Conservation (phyloP, 2,329 filamentous ascomycete genomes). For the Colletotrichum phormii region DNA sequence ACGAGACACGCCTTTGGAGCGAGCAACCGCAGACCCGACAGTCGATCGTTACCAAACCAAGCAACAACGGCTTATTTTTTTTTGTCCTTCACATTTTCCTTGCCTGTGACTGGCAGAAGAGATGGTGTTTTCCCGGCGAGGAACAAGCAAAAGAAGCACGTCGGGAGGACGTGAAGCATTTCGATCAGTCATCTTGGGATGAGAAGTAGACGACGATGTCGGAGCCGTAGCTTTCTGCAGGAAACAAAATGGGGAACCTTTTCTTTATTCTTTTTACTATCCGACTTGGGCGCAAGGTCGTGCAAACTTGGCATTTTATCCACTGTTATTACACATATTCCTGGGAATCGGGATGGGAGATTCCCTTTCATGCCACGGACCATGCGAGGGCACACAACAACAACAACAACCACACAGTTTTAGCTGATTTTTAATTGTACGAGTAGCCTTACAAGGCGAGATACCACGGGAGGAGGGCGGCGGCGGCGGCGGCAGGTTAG, state of each 20-base stretch:
- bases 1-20: slow-evolving; percentile 1
- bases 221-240: slow-evolving; percentile 4
- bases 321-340: not conserved
- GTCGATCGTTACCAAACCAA: slow-evolving; percentile 12
- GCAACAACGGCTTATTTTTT: slow-evolving; percentile 7
- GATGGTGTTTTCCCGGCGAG: slow-evolving; percentile 1
- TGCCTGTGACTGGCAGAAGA: not conserved
- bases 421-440: slow-evolving; percentile 29
- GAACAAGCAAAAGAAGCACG: not conserved
- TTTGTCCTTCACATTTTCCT: not conserved
- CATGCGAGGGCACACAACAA: not conserved
- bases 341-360: not conserved
- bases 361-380: not conserved
- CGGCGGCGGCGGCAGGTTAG: not conserved
- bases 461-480: slow-evolving; percentile 2
- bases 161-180: slow-evolving; percentile 16
- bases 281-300: slow-evolving; percentile 16
- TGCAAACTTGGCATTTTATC: not conserved
- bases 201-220: slow-evolving; percentile 24
- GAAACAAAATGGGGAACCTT: not conserved
- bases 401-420: not conserved
- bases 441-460: slow-evolving; percentile 14
- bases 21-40: slow-evolving; percentile 14
- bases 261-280: not conserved
- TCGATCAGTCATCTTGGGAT: slow-evolving; percentile 19